phyloP scores from a whole-genome alignment of 306 rosid genomes.

The Cucurbita moschata region DNA sequence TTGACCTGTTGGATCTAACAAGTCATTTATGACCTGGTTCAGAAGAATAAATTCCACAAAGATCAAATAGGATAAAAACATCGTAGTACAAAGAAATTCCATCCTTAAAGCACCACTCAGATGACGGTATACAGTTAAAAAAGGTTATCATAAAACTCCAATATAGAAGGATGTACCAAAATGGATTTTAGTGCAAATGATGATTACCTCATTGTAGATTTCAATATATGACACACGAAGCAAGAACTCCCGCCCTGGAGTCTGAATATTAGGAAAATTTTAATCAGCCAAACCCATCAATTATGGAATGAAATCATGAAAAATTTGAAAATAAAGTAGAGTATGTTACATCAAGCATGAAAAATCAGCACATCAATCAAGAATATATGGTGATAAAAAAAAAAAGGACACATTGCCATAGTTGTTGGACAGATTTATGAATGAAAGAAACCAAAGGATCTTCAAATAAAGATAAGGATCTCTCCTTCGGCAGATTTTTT shows the following conservation, averaged over 20 bases:
- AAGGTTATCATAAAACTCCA: background rate
- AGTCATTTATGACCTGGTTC: slow-evolving; percentile 93
- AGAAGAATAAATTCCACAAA: slow-evolving; percentile 4
- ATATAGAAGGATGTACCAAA: background rate
- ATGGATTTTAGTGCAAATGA: background rate
- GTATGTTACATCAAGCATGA: background rate
- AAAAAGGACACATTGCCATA: background rate
- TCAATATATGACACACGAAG: slow-evolving; percentile 95
- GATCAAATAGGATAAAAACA: background rate
- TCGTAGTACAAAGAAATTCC: background rate
- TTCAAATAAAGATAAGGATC: background rate
- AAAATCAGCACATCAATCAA: background rate
- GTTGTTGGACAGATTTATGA: background rate
- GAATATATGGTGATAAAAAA: background rate
- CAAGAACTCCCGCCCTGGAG: slow-evolving; percentile 96
- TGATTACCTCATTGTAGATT: slow-evolving; percentile 87
- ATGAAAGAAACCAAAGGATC: background rate
- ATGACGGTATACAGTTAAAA: background rate
- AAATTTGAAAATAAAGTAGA: background rate
- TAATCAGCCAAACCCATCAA: background rate
- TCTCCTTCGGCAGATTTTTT: background rate
- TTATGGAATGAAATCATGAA: background rate
- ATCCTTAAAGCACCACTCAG: background rate
- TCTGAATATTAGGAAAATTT: slow-evolving; percentile 30
- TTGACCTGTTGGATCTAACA: slow-evolving; percentile 98